A percentile compares a stretch with the other conserved stretches of the same genome.
phyloP scores from a whole-genome alignment of 257 asterid genomes.

The Apocynum venetum region DNA sequence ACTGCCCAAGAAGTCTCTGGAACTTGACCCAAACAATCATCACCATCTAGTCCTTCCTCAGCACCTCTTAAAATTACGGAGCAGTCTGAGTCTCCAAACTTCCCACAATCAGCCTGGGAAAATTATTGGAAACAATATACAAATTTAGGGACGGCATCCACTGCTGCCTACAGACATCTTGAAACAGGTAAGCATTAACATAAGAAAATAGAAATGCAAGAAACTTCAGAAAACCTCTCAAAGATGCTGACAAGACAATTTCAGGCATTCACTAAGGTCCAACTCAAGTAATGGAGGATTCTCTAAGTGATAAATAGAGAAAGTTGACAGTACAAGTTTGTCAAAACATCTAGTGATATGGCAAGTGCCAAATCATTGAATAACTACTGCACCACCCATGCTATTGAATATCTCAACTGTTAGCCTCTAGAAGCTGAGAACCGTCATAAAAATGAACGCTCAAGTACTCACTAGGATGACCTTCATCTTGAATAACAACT shows the following conservation, averaged over 20 bases:
- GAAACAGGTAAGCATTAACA: not conserved
- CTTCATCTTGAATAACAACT: not conserved
- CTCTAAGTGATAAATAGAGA: too few relatives aligned
- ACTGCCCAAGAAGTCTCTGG: constrained; percentile 69
- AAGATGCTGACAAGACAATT: not conserved
- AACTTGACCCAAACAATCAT: constrained; percentile 55
- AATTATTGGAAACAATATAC: constrained; percentile 15
- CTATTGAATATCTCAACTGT: not conserved
- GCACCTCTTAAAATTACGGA: constrained; percentile 44
- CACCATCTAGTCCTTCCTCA: constrained; percentile 58
- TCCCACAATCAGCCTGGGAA: constrained; percentile 68
- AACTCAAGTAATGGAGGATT: not conserved
- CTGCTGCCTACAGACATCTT: constrained; percentile 4
- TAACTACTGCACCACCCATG: not conserved
- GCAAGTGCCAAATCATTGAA: not conserved
- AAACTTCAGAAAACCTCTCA: not conserved
- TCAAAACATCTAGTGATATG: not conserved
- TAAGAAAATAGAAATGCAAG: not conserved
- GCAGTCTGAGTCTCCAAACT: constrained; percentile 57
- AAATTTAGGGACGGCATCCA: constrained; percentile 13
- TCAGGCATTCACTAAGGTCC: not conserved
- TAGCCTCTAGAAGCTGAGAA: not conserved
- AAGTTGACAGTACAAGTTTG: not conserved
- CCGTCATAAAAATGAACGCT: not conserved
- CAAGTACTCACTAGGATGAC: not conserved